phyloP scores from a whole-genome alignment of 169 alveolate genomes.

The Babesia ovis region DNA sequence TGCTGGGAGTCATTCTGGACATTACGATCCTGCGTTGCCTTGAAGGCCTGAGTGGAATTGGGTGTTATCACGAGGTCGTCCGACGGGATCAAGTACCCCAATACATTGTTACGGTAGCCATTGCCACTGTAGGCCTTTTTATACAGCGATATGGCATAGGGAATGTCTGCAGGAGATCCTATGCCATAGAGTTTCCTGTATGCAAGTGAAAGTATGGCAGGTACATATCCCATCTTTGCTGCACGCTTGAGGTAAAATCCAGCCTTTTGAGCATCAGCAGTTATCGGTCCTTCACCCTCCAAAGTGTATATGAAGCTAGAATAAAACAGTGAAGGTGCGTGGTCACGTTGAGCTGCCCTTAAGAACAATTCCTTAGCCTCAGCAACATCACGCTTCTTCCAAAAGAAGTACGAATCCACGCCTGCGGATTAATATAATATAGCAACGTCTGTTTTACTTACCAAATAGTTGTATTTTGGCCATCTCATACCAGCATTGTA shows the following conservation, averaged over 20 bases:
- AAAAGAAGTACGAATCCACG: slow-evolving; percentile 8
- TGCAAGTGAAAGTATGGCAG: slow-evolving; percentile 49
- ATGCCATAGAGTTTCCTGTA: slow-evolving; percentile 43
- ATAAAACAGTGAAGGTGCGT: slow-evolving; percentile 36
- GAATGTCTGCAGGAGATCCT: slow-evolving; percentile 8
- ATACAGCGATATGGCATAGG: slow-evolving; percentile 18
- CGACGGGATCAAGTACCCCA: slow-evolving; percentile 18
- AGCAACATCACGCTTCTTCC: slow-evolving; percentile 28
- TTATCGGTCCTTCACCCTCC: slow-evolving; percentile 5
- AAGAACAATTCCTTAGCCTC: slow-evolving; percentile 41
- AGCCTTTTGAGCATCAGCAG: slow-evolving; percentile 10
- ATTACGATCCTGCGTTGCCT: background rate
- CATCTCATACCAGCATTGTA: slow-evolving; percentile 48
- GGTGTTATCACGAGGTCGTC: slow-evolving; percentile 39
- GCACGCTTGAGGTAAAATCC: slow-evolving; percentile 29
- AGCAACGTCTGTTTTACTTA: background rate
- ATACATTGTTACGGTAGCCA: background rate
- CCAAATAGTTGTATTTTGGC: slow-evolving; percentile 58
- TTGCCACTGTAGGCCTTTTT: slow-evolving; percentile 20
- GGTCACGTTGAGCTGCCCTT: slow-evolving; percentile 48
- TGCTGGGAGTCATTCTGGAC: background rate
- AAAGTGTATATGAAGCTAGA: slow-evolving; percentile 44
- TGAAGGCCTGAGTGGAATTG: background rate
- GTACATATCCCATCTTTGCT: slow-evolving; percentile 24
- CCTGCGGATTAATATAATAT: slow-evolving; percentile 8